Evolutionary conservation across 352 stramenopile species (phyloP).

Genomic region (Phytophthora pistaciae): DNA sequence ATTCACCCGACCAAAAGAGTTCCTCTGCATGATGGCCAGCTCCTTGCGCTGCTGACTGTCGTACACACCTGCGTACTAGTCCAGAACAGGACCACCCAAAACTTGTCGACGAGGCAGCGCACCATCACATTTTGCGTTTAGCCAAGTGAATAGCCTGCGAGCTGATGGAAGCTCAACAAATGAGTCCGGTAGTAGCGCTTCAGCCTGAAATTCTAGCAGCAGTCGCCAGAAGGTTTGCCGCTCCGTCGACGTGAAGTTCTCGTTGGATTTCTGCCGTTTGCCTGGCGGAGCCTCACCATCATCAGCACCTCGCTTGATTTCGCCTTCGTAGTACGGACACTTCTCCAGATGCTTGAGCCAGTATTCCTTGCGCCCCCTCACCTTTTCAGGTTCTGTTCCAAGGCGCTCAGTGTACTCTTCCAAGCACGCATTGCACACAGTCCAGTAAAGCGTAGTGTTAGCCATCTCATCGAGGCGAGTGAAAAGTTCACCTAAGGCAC

Average conservation of each 20-base stretch:
- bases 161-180: not conserved
- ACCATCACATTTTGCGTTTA: constrained; percentile 3
- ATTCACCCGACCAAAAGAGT: not conserved
- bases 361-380: not conserved
- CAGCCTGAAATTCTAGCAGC: constrained; percentile 4
- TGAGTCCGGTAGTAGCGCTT: constrained; percentile 6
- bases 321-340: not conserved
- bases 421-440: too few relatives aligned
- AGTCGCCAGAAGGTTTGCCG: not conserved
- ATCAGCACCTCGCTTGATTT: not conserved
- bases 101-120: not conserved
- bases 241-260: not conserved
- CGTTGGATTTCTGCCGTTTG: not conserved
- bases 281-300: not conserved
- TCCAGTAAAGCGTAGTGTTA: too few relatives aligned
- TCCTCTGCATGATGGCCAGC: not conserved
- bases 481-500: too few relatives aligned
- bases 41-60: constrained; percentile 1
- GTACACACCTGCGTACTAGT: not conserved
- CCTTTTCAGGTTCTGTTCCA: not conserved
- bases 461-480: too few relatives aligned
- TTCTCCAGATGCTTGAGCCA: not conserved
- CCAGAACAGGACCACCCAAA: constrained; percentile 1
- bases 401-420: too few relatives aligned
- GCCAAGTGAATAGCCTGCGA: not conserved